Evolutionary conservation across 2,329 filamentous ascomycete genomes (phyloP).

Genomic region (Talaromyces sp.): DNA sequence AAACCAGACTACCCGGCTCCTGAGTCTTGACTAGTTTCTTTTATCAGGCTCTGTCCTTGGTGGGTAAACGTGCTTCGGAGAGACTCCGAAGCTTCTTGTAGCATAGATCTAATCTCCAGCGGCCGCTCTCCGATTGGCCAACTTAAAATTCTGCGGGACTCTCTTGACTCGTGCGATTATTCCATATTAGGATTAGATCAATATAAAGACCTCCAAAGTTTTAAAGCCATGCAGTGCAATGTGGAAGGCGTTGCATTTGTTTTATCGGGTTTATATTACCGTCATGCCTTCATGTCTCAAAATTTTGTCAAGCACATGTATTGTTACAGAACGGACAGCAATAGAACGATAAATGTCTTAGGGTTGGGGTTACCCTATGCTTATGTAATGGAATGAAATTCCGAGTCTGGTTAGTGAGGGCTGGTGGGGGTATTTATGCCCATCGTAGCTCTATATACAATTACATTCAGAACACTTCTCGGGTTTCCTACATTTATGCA

Average conservation of each 20-base stretch:
- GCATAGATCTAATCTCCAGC: background rate
- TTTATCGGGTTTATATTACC: background rate
- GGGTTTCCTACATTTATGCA: background rate
- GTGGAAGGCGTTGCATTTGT: background rate
- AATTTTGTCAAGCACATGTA: background rate
- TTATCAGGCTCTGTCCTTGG: too few species aligned
- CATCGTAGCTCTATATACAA: too few species aligned
- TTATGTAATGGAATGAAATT: background rate
- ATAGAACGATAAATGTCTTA: too few species aligned
- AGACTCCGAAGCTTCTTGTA: background rate
- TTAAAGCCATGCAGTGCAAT: too few species aligned
- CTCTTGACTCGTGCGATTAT: background rate
- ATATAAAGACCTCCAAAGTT: background rate
- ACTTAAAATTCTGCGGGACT: background rate
- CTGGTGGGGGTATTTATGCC: background rate
- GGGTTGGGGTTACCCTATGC: background rate
- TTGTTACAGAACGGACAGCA: too few species aligned
- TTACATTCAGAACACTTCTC: background rate
- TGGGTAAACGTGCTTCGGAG: background rate
- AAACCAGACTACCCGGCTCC: too few species aligned
- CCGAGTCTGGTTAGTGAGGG: background rate
- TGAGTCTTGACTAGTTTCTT: background rate
- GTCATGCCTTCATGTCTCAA: too few species aligned
- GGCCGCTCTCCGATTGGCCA: background rate
- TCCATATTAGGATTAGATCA: background rate